Percentiles rank a stretch among this genome's conserved stretches.
Conservation (phyloP, 2,329 filamentous ascomycete genomes). For the Alternaria atra region DNA sequence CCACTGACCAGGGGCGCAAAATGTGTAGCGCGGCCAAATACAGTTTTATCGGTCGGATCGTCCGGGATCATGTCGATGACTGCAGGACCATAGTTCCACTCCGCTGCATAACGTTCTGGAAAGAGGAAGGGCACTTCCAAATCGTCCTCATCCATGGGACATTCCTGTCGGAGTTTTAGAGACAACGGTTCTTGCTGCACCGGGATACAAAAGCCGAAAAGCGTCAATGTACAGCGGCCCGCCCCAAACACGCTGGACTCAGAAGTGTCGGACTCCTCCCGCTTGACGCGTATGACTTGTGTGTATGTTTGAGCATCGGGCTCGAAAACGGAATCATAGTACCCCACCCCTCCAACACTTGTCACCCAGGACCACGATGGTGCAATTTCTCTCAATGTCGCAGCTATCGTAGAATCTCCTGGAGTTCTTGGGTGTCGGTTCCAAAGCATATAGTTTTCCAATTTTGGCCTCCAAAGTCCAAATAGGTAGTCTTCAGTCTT, state of each 20-base stretch:
- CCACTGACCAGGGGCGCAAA: background rate
- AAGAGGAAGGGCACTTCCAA: background rate
- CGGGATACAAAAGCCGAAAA: background rate
- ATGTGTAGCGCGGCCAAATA: background rate
- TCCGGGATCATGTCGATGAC: background rate
- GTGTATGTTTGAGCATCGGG: background rate
- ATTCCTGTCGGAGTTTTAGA: background rate
- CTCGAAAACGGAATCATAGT: background rate
- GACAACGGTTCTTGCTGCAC: background rate
- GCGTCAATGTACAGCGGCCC: background rate
- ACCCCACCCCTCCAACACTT: background rate
- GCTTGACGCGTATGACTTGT: background rate
- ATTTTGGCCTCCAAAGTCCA: background rate
- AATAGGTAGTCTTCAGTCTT: background rate
- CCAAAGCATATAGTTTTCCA: background rate
- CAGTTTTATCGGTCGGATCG: background rate
- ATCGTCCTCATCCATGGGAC: background rate
- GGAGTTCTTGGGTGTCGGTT: background rate
- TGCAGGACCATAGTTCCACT: background rate
- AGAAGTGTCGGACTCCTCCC: background rate
- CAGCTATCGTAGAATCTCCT: background rate
- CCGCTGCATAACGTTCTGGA: background rate
- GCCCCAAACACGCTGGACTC: background rate
- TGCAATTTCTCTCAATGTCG: background rate
- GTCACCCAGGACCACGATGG: conserved; percentile 4